These are phyloP conservation scores for Mortierella sp. DNA, from an alignment of 371 early-diverging fungal species.

Conservation along the genomic window DNA sequence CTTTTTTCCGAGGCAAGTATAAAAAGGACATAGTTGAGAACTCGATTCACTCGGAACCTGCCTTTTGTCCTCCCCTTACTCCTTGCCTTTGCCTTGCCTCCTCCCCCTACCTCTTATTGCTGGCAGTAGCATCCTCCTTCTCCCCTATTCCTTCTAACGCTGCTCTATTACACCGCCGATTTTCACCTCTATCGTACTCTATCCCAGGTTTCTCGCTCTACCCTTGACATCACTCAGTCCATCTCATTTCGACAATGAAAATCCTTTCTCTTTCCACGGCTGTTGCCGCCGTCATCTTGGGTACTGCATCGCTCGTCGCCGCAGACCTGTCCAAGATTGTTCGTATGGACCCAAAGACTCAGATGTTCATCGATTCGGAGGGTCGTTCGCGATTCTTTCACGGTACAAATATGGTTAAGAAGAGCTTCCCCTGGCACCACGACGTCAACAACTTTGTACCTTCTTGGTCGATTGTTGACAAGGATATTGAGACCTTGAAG, in stretches of 20 bases:
- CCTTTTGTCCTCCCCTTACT: no score
- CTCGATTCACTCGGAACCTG: no score
- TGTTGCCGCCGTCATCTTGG: constrained; percentile 17
- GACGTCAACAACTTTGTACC: constrained; percentile 48
- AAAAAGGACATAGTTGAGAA: no score
- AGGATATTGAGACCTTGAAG: constrained; percentile 59
- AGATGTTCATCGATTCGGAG: constrained; percentile 52
- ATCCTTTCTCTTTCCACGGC: constrained; percentile 26
- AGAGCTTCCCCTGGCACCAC: constrained; percentile 56
- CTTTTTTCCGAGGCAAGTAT: no score
- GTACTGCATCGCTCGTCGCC: constrained; percentile 5
- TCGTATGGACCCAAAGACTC: constrained; percentile 44
- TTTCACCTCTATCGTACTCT: not conserved
- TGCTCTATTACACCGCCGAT: not conserved
- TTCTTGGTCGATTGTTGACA: constrained; percentile 58
- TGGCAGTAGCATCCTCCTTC: not conserved
- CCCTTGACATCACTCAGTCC: no score
- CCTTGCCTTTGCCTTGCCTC: not conserved
- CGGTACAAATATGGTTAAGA: constrained; percentile 58
- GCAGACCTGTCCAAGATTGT: constrained; percentile 53
- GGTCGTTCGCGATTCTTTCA: constrained; percentile 58
- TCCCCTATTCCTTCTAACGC: not conserved
- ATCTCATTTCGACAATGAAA: constrained; percentile 24
- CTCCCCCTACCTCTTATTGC: no score
- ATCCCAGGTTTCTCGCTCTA: no score